Evolutionary conservation across 2,329 filamentous ascomycete genomes (phyloP).

Genomic region (Ascochyta fabae): DNA sequence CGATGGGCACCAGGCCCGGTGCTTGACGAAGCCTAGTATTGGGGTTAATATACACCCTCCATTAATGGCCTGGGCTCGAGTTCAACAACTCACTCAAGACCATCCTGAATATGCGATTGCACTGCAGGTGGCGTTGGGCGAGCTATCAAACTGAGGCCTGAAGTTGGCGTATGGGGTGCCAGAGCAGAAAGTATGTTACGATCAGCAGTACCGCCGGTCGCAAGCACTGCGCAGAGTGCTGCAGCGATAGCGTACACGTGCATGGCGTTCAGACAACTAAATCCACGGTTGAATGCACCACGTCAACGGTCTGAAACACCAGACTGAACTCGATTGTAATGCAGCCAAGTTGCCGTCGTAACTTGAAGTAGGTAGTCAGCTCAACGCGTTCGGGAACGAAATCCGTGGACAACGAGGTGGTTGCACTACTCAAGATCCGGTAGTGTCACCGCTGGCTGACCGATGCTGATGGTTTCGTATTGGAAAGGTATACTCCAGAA

Average conservation of each 20-base stretch:
- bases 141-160: not conserved
- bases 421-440: not conserved
- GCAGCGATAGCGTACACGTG: not conserved
- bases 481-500: conserved; percentile 2
- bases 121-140: not conserved
- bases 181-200: conserved; percentile 8
- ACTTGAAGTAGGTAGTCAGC: not conserved
- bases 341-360: not conserved
- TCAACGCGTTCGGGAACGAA: not conserved
- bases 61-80: too few species aligned
- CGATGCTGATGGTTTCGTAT: not conserved
- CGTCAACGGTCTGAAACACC: not conserved
- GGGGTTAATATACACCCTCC: not conserved
- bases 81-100: conserved; percentile 8
- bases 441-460: not conserved
- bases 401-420: not conserved
- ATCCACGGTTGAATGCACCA: not conserved
- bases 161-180: not conserved
- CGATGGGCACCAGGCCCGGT: conserved; percentile 7
- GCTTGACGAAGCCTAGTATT: conserved; percentile 23
- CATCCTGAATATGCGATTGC: not conserved
- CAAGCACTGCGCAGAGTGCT: not conserved
- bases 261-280: not conserved
- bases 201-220: not conserved
- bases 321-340: not conserved